phyloP scores from a whole-genome alignment of 305 asterid species.

The Fraxinus nigra region DNA sequence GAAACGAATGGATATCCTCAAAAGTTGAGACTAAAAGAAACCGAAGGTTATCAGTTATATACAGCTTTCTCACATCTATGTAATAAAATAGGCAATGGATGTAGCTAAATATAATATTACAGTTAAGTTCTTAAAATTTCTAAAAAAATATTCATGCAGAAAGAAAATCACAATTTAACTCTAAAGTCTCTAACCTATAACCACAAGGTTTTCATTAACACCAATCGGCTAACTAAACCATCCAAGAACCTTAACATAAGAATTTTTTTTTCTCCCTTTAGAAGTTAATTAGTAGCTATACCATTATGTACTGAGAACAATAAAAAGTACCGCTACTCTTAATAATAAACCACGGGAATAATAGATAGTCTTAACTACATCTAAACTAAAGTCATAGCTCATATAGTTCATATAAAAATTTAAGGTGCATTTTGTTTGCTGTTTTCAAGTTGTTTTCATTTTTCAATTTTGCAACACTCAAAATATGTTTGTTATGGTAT shows the following conservation, averaged over 20 bases:
- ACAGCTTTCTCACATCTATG: neutral
- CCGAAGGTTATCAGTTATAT: neutral
- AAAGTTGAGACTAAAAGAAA: neutral
- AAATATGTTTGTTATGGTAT: too few species aligned
- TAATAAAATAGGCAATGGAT: neutral
- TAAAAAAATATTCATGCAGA: neutral
- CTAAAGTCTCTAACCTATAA: too few species aligned
- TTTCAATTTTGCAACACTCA: too few species aligned
- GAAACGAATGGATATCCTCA: neutral
- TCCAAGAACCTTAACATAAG: neutral
- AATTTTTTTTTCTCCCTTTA: neutral
- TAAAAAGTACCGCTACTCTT: neutral
- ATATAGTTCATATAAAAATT: neutral
- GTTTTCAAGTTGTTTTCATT: too few species aligned
- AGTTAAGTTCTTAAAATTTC: neutral
- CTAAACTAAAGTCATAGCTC: neutral
- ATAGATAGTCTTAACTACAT: neutral
- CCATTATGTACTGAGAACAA: neutral
- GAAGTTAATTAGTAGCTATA: neutral
- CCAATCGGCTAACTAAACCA: neutral
- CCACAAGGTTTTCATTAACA: neutral
- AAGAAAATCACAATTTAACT: neutral
- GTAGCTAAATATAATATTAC: neutral
- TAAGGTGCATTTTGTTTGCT: too few species aligned
- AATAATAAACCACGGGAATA: neutral